These are phyloP conservation scores for Asterophora parasitica DNA, from an alignment of 768 basidiomycete species.

Conservation along the genomic window DNA sequence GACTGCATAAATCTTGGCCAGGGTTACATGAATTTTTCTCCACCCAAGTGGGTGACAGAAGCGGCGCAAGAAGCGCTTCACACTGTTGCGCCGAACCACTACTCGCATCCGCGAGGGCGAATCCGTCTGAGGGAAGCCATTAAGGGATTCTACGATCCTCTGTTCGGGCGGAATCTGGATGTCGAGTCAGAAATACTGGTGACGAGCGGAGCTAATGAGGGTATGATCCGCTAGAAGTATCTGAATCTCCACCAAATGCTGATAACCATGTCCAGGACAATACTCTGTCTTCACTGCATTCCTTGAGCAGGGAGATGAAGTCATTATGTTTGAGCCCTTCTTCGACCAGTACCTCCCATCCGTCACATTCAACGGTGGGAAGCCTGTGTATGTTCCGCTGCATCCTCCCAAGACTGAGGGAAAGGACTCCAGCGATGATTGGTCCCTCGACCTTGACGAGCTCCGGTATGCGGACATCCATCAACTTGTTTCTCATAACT, in stretches of 20 bases:
- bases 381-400: conserved; percentile 90
- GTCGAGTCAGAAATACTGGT: conserved; percentile 87
- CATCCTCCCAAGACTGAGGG: conserved; percentile 67
- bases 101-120: conserved; percentile 88
- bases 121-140: conserved; percentile 86
- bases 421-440: conserved; percentile 64
- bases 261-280: conserved; percentile 53
- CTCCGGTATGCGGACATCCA: conserved; percentile 48
- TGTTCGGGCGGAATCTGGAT: conserved; percentile 66
- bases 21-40: conserved; percentile 91
- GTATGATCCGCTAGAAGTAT: conserved; percentile 38
- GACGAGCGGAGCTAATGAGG: conserved; percentile 97
- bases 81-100: conserved; percentile 68
- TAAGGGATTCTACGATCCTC: conserved; percentile 70
- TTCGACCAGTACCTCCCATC: conserved; percentile 95
- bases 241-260: background rate
- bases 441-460: conserved; percentile 89
- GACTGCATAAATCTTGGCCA: conserved; percentile 97
- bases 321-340: conserved; percentile 98
- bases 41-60: conserved; percentile 73
- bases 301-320: conserved; percentile 89
- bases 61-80: conserved; percentile 69
- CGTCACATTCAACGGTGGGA: conserved; percentile 90
- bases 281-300: conserved; percentile 93
- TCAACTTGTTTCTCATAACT: background rate